These are phyloP conservation scores for Monilinia aucupariae DNA, from an alignment of 2,329 filamentous ascomycete genomes.

Conservation along the genomic window DNA sequence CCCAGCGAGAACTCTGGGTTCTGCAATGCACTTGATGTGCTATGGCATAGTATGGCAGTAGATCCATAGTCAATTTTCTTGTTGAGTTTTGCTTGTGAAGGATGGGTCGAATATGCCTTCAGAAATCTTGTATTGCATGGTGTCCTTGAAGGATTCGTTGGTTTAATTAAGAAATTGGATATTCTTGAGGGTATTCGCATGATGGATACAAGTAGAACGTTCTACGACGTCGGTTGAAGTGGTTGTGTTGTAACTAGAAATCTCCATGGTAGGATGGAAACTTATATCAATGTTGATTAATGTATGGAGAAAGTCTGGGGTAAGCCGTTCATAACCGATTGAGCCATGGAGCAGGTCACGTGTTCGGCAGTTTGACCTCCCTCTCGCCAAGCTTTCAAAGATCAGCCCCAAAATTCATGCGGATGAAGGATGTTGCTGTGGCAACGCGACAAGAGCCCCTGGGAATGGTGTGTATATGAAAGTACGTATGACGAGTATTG, in stretches of 20 bases:
- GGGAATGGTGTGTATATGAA: background rate
- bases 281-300: background rate
- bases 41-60: slow-evolving; percentile 76
- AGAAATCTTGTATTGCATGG: background rate
- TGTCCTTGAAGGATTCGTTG: background rate
- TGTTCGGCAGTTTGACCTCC: background rate
- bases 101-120: slow-evolving; percentile 35
- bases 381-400: slow-evolving; percentile 1
- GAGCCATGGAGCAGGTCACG: background rate
- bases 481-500: background rate
- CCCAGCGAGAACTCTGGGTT: slow-evolving; percentile 66
- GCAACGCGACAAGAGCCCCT: slow-evolving; percentile 2
- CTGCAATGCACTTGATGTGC: slow-evolving; percentile 62
- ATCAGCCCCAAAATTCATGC: background rate
- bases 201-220: slow-evolving; percentile 10
- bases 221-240: slow-evolving; percentile 1
- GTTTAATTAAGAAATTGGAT: background rate
- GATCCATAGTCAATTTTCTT: slow-evolving; percentile 80
- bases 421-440: slow-evolving; percentile 12
- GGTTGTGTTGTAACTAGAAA: background rate
- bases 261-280: background rate
- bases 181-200: slow-evolving; percentile 10
- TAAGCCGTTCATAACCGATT: slow-evolving; percentile 4
- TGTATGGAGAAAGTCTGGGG: slow-evolving; percentile 7
- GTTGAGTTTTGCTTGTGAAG: slow-evolving; percentile 66